phyloP scores from a whole-genome alignment of 2,329 filamentous ascomycete genomes.

The Fusarium chlamydosporum region DNA sequence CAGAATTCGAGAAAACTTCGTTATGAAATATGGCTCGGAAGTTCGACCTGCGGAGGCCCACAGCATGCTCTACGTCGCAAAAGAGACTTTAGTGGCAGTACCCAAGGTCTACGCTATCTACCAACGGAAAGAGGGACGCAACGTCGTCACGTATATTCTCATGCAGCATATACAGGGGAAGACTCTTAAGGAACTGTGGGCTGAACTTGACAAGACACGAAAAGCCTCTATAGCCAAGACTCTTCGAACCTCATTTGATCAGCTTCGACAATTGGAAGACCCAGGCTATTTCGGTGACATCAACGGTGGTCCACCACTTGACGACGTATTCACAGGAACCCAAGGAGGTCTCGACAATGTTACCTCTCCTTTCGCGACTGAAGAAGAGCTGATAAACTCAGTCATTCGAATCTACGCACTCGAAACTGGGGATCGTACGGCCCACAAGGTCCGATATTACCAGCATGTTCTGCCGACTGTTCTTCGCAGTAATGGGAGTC shows the following conservation, averaged over 20 bases:
- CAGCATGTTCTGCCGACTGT: slow-evolving; percentile 19
- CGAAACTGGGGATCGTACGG: slow-evolving; percentile 14
- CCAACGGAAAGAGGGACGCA: slow-evolving; percentile 11
- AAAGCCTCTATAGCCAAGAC: slow-evolving; percentile 23
- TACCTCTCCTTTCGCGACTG: slow-evolving; percentile 21
- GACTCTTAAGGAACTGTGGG: slow-evolving; percentile 18
- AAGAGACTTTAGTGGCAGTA: slow-evolving; percentile 32
- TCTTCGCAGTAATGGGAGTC: slow-evolving; percentile 10
- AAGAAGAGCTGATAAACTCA: slow-evolving; percentile 27
- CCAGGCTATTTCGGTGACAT: slow-evolving; percentile 42
- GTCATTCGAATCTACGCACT: slow-evolving; percentile 31
- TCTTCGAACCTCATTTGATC: slow-evolving; percentile 24
- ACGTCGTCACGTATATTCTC: slow-evolving; percentile 37
- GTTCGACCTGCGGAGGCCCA: slow-evolving; percentile 38
- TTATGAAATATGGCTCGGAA: slow-evolving; percentile 35
- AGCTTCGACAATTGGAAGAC: slow-evolving; percentile 32
- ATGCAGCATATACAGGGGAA: slow-evolving; percentile 39
- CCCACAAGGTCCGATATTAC: slow-evolving; percentile 23
- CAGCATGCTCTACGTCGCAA: slow-evolving; percentile 43
- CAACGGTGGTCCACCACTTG: slow-evolving; percentile 27
- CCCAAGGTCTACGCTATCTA: slow-evolving; percentile 47
- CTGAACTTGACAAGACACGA: neutral
- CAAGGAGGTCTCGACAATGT: slow-evolving; percentile 14
- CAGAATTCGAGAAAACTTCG: slow-evolving; percentile 10
- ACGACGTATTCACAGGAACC: slow-evolving; percentile 38